A percentile compares a stretch with the other conserved stretches of the same genome.
Conservation (phyloP, 2,329 filamentous ascomycete genomes). For the Fusarium brachygibbosum region DNA sequence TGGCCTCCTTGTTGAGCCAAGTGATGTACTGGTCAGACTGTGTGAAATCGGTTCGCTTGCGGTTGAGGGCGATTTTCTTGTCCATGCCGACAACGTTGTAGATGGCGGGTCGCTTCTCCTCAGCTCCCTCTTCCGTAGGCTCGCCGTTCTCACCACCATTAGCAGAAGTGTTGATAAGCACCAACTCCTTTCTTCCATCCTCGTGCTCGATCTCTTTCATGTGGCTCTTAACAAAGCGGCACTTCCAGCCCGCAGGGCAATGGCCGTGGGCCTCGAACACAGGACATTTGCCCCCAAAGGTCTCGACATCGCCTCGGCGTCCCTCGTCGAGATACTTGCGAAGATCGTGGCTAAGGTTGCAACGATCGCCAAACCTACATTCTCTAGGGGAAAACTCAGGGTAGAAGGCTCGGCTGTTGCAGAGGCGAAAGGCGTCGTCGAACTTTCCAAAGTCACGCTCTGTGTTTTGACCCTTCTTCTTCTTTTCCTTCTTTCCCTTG, state of each 20-base stretch:
- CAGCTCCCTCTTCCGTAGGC: constrained; percentile 57
- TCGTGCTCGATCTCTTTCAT: constrained; percentile 82
- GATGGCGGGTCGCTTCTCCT: constrained; percentile 72
- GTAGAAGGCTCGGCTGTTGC: constrained; percentile 76
- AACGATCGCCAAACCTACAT: constrained; percentile 84
- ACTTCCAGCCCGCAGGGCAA: constrained; percentile 92
- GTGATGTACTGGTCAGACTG: constrained; percentile 81
- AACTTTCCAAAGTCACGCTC: constrained; percentile 84
- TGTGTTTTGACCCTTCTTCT: constrained; percentile 80
- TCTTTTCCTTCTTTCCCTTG: constrained; percentile 58
- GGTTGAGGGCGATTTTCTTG: constrained; percentile 80
- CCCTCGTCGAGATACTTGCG: constrained; percentile 87
- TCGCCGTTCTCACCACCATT: constrained; percentile 48
- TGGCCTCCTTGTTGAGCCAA: constrained; percentile 79
- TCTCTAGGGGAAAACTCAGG: constrained; percentile 85
- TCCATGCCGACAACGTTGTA: constrained; percentile 80
- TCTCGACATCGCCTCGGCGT: constrained; percentile 82
- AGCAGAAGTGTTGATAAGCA: constrained; percentile 66
- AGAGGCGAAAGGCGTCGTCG: constrained; percentile 81
- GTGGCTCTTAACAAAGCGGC: constrained; percentile 89
- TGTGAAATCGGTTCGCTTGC: constrained; percentile 77
- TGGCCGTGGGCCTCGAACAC: constrained; percentile 81
- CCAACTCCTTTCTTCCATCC: constrained; percentile 86
- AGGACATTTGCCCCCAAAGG: constrained; percentile 83
- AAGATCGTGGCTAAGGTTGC: constrained; percentile 85